Evolutionary conservation across 768 basidiomycete species (phyloP), one percentile per base, ranked within the genome.

Genomic region (Mycena rosella): DNA sequence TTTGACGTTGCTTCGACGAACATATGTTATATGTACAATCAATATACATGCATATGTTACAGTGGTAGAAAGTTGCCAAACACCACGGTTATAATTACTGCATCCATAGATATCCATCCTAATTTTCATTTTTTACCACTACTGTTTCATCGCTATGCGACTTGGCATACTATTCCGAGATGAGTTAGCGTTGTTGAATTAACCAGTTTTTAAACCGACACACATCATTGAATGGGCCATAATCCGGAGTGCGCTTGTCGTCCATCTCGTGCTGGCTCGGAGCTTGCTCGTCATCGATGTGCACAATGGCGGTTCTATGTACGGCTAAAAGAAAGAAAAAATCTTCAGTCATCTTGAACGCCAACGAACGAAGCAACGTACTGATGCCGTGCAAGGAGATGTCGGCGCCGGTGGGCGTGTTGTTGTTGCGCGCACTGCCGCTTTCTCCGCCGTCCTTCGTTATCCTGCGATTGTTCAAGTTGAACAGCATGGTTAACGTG

Each of bases 311-410:
- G 13, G 56, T 58, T 11, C 56, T 24, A 27, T 58, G 56, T 15
- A 58, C 29, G 18, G 56, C 56, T 58, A 40, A 18, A n/a, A n/a
- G n/a, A n/a, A n/a, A n/a, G n/a, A n/a, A n/a, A n/a, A n/a, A n/a
- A 45, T 14, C n/a, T 15, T n/a, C 40, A 42, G 40, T 15, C 40
- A 38, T 13, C 14, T 42, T 38, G 36, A 56, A 56, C 7, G 7
- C 42, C 11, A 11, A 32, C 22, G 38, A 42, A 14, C 14, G 11
- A n/a, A 29, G 7, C 26, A 36, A 58, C 56, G 30, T 22, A 58
- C 56, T 58, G 56, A 58, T 58, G 24, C 56, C 56, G 20, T 58
- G 56, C 56, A 58, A 13, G 3, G 56, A 44, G 9, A 58, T 58
- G 20, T 58, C 56, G 18, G 42, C 42, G 40, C 30, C 34, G 26